Evolutionary conservation across 1,284 basidiomycete genomes (phyloP).

Genomic region (Ceratobasidium sp.): DNA sequence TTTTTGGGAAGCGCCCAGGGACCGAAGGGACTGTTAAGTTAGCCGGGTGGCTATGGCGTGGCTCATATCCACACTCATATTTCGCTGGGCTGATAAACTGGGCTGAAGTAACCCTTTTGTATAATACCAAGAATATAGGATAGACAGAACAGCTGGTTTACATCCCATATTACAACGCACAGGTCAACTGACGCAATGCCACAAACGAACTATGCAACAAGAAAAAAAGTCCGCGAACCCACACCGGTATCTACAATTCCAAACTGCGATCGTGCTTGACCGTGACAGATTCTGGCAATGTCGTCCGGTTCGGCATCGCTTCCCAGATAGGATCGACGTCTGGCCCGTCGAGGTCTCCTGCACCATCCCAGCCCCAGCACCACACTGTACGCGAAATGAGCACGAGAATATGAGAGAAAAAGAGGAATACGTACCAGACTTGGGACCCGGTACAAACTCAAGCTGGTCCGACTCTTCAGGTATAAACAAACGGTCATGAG

Average conservation of each 20-base stretch:
- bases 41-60: conserved; percentile 7
- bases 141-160: conserved; percentile 16
- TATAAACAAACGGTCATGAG: conserved; percentile 92
- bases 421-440: conserved; percentile 74
- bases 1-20: conserved; percentile 20
- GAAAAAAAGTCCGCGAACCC: not conserved
- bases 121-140: not conserved
- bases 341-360: conserved; percentile 93
- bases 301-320: conserved; percentile 78
- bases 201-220: not conserved
- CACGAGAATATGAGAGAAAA: not conserved
- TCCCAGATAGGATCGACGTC: conserved; percentile 98
- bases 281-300: conserved; percentile 70
- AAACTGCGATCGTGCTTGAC: conserved; percentile 80
- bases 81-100: too few relatives aligned
- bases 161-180: conserved; percentile 11
- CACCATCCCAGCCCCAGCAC: conserved; percentile 99
- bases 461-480: conserved; percentile 85
- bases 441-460: conserved; percentile 85
- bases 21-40: not conserved
- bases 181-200: not conserved
- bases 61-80: not conserved
- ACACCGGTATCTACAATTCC: conserved; percentile 20
- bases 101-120: too few relatives aligned
- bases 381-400: conserved; percentile 72